Evolutionary conservation across 768 basidiomycete species (phyloP), one percentile per base, ranked within the genome.

Genomic region (Trichaptum fuscoviolaceum): DNA sequence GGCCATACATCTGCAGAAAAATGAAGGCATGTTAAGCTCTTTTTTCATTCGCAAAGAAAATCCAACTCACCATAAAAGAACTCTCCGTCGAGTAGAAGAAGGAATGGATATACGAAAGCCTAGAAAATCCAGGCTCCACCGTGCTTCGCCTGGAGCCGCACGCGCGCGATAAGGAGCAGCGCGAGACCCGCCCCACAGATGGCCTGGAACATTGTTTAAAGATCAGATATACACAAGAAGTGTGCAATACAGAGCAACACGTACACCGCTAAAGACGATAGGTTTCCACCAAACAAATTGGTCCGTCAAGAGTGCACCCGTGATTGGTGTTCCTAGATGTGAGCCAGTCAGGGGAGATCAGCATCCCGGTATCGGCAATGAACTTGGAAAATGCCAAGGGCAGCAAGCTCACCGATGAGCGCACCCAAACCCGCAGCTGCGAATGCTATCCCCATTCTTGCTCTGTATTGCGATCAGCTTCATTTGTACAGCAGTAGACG

Each of bases 221-320:
- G 23, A 36, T 15, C 20, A 52, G 20, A 20, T n/a, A n/a, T n/a
- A n/a, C n/a, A n/a, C 23, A 34, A 26, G 57, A 5, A 30, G 60
- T 27, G 15, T 26, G 2, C 23, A 34, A 65, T 5, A 25, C 12
- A 67, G 4, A 30, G n/a, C 8, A 52, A 52, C 42, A 52, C 42
- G 42, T 52, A 80, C 75, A 66, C 84, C 86, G 30, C 82, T 77
- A 69, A 87, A 88, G 10, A 87, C 65, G 12, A 82, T 82, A 0
- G 85, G 84, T 35, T 83, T 77, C 84, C 84, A 87, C 87, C 87
- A 89, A 7, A 83, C 70, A 66, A 83, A 87, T 0, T 77, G 72
- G 8, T 77, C 67, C 0, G 84, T 81, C 10, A 89, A 79, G 26
- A 88, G 74, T 3, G 85, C 82, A 0, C 87, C 87, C 34, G 82